Evolutionary conservation across 306 rosid genomes (phyloP).

Genomic region (Lupinus albus): DNA sequence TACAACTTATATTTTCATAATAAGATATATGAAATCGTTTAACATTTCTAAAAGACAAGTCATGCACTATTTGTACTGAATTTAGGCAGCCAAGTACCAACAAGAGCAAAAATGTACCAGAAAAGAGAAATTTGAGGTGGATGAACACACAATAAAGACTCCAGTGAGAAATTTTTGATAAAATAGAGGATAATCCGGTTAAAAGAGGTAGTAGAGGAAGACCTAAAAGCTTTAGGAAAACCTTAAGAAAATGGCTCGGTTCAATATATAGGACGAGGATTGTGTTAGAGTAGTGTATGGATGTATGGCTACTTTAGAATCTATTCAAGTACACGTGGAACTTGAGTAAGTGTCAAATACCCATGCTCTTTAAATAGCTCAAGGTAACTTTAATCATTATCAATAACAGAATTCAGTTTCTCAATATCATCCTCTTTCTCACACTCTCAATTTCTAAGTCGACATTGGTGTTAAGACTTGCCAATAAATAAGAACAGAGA

Average conservation of each 20-base stretch:
- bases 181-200: not conserved
- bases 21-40: not conserved
- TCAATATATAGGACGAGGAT: not conserved
- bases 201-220: conserved; percentile 13
- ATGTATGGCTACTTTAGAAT: too few relatives aligned
- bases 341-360: too few relatives aligned
- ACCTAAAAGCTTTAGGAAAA: conserved; percentile 5
- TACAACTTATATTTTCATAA: conserved; percentile 9
- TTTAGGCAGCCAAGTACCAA: conserved; percentile 7
- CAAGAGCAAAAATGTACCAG: not conserved
- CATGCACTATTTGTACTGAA: not conserved
- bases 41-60: conserved; percentile 21
- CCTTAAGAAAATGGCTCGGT: not conserved
- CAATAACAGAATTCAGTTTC: too few relatives aligned
- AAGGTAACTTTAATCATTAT: too few relatives aligned
- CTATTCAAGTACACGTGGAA: too few relatives aligned
- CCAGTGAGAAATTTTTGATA: not conserved
- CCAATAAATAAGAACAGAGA: not conserved
- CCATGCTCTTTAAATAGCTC: too few relatives aligned
- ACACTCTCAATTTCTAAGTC: too few relatives aligned
- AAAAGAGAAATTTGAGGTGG: conserved; percentile 5
- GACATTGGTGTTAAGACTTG: not conserved
- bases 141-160: not conserved
- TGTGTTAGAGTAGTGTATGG: not conserved
- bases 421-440: too few relatives aligned